These are phyloP conservation scores for Epichloe hybrida DNA, from an alignment of 2,329 filamentous ascomycete species.

Conservation along the genomic window DNA sequence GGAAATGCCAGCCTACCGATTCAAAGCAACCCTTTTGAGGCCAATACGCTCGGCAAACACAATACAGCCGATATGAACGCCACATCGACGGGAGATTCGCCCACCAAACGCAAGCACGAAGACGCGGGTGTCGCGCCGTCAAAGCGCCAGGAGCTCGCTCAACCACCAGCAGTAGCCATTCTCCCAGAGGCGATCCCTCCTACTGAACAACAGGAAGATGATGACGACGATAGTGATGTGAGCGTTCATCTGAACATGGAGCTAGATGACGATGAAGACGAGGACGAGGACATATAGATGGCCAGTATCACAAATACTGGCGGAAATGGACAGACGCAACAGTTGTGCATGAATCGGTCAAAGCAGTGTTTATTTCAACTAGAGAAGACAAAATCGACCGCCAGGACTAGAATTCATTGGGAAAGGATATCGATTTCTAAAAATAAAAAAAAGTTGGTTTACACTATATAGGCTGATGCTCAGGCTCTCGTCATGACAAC, in stretches of 20 bases:
- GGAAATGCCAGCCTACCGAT: conserved; percentile 14
- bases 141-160: conserved; percentile 29
- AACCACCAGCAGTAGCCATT: conserved; percentile 4
- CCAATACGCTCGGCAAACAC: conserved; percentile 7
- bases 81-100: conserved; percentile 13
- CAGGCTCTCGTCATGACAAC: neutral
- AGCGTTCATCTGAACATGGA: conserved; percentile 48
- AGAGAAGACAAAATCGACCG: too few relatives aligned
- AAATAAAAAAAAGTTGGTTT: neutral
- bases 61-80: neutral
- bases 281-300: conserved; percentile 18
- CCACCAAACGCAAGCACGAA: conserved; percentile 27
- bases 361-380: too few relatives aligned
- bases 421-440: neutral
- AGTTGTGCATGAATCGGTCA: neutral
- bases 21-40: conserved; percentile 24
- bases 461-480: neutral
- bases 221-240: conserved; percentile 34
- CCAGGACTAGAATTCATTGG: neutral
- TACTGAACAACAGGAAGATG: conserved; percentile 18
- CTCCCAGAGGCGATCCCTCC: conserved; percentile 10
- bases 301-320: neutral
- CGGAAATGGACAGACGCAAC: neutral
- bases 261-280: conserved; percentile 37
- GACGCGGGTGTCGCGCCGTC: conserved; percentile 20